These are phyloP conservation scores for Pochonia chlamydosporia DNA, from an alignment of 2,329 filamentous ascomycete species.

Conservation along the genomic window DNA sequence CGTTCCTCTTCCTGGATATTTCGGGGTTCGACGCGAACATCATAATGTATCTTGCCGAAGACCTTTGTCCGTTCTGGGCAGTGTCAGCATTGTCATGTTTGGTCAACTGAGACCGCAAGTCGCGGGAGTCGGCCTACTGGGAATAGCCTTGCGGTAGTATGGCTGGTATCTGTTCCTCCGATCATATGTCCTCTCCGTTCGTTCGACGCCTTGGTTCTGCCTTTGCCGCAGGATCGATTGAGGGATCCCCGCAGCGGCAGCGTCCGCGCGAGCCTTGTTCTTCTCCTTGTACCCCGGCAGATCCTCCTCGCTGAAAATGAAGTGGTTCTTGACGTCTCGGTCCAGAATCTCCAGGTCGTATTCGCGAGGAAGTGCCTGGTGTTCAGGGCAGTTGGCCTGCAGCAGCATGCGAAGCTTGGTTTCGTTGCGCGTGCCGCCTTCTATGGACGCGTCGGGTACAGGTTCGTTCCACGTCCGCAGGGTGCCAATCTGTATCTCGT, in stretches of 20 bases:
- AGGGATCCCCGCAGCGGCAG: slow-evolving; percentile 53
- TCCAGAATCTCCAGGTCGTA: slow-evolving; percentile 71
- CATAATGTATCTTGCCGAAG: slow-evolving; percentile 66
- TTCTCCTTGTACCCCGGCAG: slow-evolving; percentile 51
- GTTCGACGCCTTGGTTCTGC: slow-evolving; percentile 10
- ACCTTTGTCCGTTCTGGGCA: slow-evolving; percentile 71
- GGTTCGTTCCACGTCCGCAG: slow-evolving; percentile 54
- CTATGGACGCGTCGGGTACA: slow-evolving; percentile 46
- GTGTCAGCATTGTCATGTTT: slow-evolving; percentile 13
- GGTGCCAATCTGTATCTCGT: slow-evolving; percentile 75
- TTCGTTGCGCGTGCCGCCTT: slow-evolving; percentile 28
- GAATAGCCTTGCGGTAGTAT: slow-evolving; percentile 66
- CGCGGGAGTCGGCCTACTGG: slow-evolving; percentile 54
- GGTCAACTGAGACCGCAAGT: background rate
- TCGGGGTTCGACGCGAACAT: slow-evolving; percentile 68
- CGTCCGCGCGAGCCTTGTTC: slow-evolving; percentile 50
- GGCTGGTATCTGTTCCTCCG: slow-evolving; percentile 45
- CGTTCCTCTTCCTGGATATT: slow-evolving; percentile 64
- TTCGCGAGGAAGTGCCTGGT: slow-evolving; percentile 76
- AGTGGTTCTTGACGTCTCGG: slow-evolving; percentile 71
- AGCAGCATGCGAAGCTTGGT: slow-evolving; percentile 59
- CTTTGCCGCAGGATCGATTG: slow-evolving; percentile 45
- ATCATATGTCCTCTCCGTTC: slow-evolving; percentile 39
- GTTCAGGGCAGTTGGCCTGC: slow-evolving; percentile 55
- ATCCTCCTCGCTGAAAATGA: slow-evolving; percentile 90